phyloP scores from a whole-genome alignment of 768 basidiomycete species.

The Tephrocybe sp. region DNA sequence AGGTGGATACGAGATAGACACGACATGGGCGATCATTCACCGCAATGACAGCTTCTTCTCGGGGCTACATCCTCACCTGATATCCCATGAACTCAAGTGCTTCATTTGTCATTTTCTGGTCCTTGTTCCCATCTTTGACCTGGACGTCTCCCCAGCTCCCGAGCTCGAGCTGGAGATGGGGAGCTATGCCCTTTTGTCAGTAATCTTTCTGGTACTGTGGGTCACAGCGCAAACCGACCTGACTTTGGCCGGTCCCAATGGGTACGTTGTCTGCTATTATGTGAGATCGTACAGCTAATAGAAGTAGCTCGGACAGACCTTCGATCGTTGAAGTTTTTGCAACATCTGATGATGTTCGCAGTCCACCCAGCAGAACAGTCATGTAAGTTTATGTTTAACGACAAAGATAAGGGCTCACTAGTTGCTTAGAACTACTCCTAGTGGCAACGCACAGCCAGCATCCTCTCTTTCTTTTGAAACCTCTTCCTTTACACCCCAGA shows the following conservation, averaged over 20 bases:
- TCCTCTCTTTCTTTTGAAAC: constrained; percentile 7
- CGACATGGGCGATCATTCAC: constrained; percentile 16
- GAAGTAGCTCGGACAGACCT: background rate
- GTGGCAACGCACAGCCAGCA: constrained; percentile 9
- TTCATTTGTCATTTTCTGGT: constrained; percentile 6
- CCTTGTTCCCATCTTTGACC: constrained; percentile 6
- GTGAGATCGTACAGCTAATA: background rate
- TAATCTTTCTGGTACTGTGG: background rate
- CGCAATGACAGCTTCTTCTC: constrained; percentile 16
- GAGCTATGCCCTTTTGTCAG: background rate
- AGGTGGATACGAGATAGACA: constrained; percentile 8
- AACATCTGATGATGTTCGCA: constrained; percentile 6
- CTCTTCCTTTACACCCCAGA: background rate
- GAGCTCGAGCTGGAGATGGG: constrained; percentile 8
- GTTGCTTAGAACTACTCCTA: constrained; percentile 8
- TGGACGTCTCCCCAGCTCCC: constrained; percentile 7
- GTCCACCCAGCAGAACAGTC: background rate
- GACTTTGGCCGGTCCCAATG: constrained; percentile 7
- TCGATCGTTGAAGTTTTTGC: constrained; percentile 5
- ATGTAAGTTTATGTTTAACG: background rate
- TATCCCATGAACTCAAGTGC: constrained; percentile 3
- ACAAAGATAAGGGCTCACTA: background rate
- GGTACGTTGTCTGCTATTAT: background rate
- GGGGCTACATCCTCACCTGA: constrained; percentile 7
- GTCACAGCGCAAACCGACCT: constrained; percentile 11